Evolutionary conservation across 768 basidiomycete genomes (phyloP).

Genomic region (Amyloporia xantha): DNA sequence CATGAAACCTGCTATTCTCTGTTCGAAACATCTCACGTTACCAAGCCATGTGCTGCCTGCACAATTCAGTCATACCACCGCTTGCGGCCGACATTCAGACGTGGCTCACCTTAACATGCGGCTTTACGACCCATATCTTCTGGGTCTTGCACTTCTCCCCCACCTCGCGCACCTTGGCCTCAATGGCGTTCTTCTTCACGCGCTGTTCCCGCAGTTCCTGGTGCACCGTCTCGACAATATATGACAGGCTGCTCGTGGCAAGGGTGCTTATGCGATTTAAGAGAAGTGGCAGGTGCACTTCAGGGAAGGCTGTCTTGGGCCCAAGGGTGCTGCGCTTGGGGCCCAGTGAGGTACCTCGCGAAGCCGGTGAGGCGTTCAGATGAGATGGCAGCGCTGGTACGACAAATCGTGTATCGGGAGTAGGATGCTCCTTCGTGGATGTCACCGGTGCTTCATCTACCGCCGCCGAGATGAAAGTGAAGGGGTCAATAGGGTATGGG

Average conservation of each 20-base stretch:
- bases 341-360: conserved; percentile 9
- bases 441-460: conserved; percentile 32
- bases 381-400: conserved; percentile 30
- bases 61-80: too few species aligned
- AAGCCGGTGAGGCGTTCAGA: neutral
- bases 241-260: conserved; percentile 53
- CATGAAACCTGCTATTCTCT: neutral
- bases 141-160: conserved; percentile 67
- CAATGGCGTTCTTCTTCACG: conserved; percentile 79
- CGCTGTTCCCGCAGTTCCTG: conserved; percentile 62
- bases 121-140: conserved; percentile 69
- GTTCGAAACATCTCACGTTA: neutral
- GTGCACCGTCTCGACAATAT: conserved; percentile 68
- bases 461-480: conserved; percentile 56
- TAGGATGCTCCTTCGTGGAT: conserved; percentile 14
- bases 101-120: conserved; percentile 18
- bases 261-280: conserved; percentile 57
- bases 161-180: conserved; percentile 73
- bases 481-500: conserved; percentile 69
- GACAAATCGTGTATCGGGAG: conserved; percentile 32
- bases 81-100: too few species aligned
- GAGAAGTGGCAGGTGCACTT: conserved; percentile 51
- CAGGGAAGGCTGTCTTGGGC: conserved; percentile 63
- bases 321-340: conserved; percentile 20
- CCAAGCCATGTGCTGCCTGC: conserved; percentile 10